Conservation (phyloP, 495 filamentous ascomycete species). For the Aspergillus egyptiacus region DNA sequence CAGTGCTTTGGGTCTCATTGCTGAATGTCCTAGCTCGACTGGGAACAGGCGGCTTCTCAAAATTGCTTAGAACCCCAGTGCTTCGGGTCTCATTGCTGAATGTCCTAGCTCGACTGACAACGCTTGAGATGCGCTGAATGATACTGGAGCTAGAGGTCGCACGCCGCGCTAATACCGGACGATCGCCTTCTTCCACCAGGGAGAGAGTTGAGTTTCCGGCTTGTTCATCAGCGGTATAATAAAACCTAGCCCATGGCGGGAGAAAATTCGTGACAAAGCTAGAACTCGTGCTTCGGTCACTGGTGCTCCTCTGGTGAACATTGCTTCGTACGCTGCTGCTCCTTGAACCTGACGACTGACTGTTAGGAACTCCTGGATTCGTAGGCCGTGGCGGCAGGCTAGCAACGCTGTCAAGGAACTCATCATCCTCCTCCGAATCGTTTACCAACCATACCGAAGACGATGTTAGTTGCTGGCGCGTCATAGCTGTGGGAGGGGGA, state of each 20-base stretch:
- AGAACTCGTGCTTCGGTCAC: conserved; percentile 38
- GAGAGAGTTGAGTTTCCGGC: conserved; percentile 29
- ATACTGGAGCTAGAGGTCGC: conserved; percentile 29
- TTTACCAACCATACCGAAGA: conserved; percentile 46
- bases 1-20: conserved; percentile 16
- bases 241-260: conserved; percentile 42
- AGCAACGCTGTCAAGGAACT: conserved; percentile 37
- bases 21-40: conserved; percentile 27
- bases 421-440: conserved; percentile 30
- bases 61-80: no score
- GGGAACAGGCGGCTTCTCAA: conserved; percentile 16
- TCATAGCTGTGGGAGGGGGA: conserved; percentile 23
- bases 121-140: conserved; percentile 28
- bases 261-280: conserved; percentile 52
- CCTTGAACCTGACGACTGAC: conserved; percentile 32
- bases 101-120: conserved; percentile 17
- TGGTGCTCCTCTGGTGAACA: no score
- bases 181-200: conserved; percentile 31
- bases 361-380: conserved; percentile 28
- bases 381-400: conserved; percentile 35
- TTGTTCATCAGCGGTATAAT: conserved; percentile 39
- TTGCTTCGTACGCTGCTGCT: conserved; percentile 36
- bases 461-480: conserved; percentile 28
- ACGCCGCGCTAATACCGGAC: conserved; percentile 26
- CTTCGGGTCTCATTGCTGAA: conserved; percentile 16